These are phyloP conservation scores for Firmiana major DNA, from an alignment of 345 rosid genomes.

Conservation along the genomic window DNA sequence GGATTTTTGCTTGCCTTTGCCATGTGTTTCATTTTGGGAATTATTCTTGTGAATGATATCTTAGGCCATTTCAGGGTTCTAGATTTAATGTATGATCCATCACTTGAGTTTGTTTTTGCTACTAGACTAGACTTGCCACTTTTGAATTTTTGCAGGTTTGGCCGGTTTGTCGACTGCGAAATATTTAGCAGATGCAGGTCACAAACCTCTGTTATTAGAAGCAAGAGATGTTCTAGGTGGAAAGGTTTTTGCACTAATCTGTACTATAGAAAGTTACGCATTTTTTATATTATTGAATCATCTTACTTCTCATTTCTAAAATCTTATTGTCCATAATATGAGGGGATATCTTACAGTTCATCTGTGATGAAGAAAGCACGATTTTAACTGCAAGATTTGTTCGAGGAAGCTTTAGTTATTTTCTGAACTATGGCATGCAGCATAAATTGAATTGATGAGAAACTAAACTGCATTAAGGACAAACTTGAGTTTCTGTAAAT, in stretches of 20 bases:
- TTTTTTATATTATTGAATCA: background rate
- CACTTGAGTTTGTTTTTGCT: background rate
- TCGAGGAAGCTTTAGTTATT: background rate
- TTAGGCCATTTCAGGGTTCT: background rate
- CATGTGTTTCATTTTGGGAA: background rate
- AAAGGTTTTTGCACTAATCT: conserved; percentile 53
- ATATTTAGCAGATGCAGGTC: conserved; percentile 95
- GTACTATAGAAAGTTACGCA: background rate
- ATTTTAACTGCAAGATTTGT: background rate
- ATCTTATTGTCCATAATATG: background rate
- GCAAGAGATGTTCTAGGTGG: conserved; percentile 96
- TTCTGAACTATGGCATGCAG: background rate
- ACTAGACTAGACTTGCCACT: background rate
- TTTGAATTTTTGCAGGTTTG: conserved; percentile 54
- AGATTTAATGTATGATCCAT: background rate
- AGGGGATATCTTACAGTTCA: background rate
- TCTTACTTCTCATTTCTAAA: background rate
- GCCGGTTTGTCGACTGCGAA: conserved; percentile 94
- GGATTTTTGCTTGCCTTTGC: background rate
- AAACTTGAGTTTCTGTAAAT: background rate
- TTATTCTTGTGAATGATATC: background rate
- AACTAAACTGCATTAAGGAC: background rate
- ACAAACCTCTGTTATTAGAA: conserved; percentile 72
- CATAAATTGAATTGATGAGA: background rate
- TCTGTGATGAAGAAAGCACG: background rate